Percentiles rank a stretch among this genome's conserved stretches.
Evolutionary conservation across 345 rosid species (phyloP).

Genomic region (Adansonia digitata): DNA sequence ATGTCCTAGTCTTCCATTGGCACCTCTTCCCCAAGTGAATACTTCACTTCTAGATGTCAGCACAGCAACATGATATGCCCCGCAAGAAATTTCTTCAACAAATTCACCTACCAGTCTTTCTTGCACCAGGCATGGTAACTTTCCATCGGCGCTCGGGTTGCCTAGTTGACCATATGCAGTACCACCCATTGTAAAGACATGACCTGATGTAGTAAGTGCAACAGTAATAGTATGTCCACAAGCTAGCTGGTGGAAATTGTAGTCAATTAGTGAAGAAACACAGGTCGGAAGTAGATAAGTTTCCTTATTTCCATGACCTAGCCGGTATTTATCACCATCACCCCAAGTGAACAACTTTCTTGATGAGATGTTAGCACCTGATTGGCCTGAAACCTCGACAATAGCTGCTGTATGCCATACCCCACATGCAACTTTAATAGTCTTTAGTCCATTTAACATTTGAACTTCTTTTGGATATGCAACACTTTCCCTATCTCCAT

Average conservation of each 20-base stretch:
- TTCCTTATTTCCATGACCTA: conserved; percentile 92
- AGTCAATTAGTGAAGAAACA: conserved; percentile 80
- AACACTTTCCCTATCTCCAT: conserved; percentile 76
- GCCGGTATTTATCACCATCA: conserved; percentile 80
- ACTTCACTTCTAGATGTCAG: conserved; percentile 93
- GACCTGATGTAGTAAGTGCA: conserved; percentile 94
- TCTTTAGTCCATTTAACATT: conserved; percentile 58
- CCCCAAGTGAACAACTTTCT: conserved; percentile 96
- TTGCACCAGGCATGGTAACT: conserved; percentile 72
- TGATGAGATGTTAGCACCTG: conserved; percentile 47
- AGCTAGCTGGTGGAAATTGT: conserved; percentile 82
- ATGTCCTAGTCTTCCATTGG: conserved; percentile 86
- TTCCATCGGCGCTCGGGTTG: conserved; percentile 61
- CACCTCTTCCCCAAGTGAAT: conserved; percentile 94
- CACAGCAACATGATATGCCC: conserved; percentile 79
- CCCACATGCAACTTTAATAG: conserved; percentile 87
- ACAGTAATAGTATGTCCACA: conserved; percentile 85
- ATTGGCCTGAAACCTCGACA: conserved; percentile 66
- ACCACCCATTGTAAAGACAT: conserved; percentile 87
- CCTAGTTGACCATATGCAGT: conserved; percentile 78
- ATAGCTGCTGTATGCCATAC: conserved; percentile 97
- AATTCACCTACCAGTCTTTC: conserved; percentile 88
- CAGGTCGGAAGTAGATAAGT: conserved; percentile 77
- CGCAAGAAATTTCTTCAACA: conserved; percentile 87
- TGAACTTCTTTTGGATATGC: conserved; percentile 80